These are phyloP conservation scores for Tylopilus cervinicoccineus DNA, from an alignment of 768 basidiomycete genomes.

Conservation along the genomic window DNA sequence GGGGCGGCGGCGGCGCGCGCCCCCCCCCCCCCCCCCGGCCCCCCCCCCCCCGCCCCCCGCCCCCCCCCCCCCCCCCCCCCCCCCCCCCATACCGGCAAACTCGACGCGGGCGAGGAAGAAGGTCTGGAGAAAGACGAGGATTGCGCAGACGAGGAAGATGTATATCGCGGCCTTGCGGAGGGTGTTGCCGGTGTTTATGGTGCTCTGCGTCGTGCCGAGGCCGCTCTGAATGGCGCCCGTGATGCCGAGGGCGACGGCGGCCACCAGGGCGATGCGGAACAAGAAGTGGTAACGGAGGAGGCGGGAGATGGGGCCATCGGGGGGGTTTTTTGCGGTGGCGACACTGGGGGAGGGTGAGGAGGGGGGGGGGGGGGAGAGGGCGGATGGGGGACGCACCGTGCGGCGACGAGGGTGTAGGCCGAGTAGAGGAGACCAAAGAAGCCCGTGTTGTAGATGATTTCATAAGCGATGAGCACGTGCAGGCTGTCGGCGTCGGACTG, in stretches of 20 bases:
- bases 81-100: no score
- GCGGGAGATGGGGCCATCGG: slow-evolving; percentile 10
- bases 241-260: slow-evolving; percentile 28
- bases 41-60: no score
- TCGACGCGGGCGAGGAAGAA: slow-evolving; percentile 18
- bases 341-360: slow-evolving; percentile 6
- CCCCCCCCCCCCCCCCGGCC: no score
- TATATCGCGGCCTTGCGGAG: slow-evolving; percentile 26
- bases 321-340: slow-evolving; percentile 14
- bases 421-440: slow-evolving; percentile 32
- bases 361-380: no score
- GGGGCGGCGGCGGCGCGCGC: no score
- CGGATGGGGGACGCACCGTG: slow-evolving; percentile 20
- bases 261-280: slow-evolving; percentile 24
- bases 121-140: slow-evolving; percentile 19
- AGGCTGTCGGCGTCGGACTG: slow-evolving; percentile 19
- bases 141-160: slow-evolving; percentile 28
- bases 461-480: slow-evolving; percentile 24
- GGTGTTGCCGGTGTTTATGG: slow-evolving; percentile 16
- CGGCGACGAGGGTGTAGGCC: slow-evolving; percentile 26
- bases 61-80: no score
- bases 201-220: neutral
- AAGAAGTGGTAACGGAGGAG: slow-evolving; percentile 17
- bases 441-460: slow-evolving; percentile 32
- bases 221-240: slow-evolving; percentile 19